phyloP scores from a whole-genome alignment of 1,139 yeast species.

The Sugiyamaella neomexicana region DNA sequence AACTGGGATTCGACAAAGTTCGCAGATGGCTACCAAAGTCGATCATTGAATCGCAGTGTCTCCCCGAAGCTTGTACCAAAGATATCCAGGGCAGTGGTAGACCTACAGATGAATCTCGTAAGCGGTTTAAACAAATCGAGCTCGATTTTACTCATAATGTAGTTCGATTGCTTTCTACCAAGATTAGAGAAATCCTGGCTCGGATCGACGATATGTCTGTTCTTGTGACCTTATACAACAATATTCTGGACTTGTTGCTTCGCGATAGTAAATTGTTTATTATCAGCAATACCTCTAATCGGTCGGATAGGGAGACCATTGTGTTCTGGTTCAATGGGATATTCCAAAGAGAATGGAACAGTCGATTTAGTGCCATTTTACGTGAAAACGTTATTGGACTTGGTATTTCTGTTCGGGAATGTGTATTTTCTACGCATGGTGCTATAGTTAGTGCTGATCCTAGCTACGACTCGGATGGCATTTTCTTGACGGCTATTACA shows the following conservation, averaged over 20 bases:
- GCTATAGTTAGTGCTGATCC: not conserved
- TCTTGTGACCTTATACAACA: constrained; percentile 27
- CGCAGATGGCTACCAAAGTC: constrained; percentile 78
- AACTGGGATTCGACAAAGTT: constrained; percentile 62
- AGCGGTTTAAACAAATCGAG: constrained; percentile 15
- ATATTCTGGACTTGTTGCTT: constrained; percentile 23
- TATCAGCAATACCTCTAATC: not conserved
- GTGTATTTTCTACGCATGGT: not conserved
- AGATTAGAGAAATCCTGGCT: constrained; percentile 23
- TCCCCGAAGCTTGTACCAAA: constrained; percentile 26
- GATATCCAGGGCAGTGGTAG: constrained; percentile 19
- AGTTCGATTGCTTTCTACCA: constrained; percentile 18
- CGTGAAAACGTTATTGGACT: not conserved
- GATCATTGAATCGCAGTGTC: constrained; percentile 64
- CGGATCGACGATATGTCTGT: constrained; percentile 20
- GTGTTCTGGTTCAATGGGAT: constrained; percentile 24
- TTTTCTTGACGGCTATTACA: not conserved
- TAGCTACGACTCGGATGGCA: not conserved
- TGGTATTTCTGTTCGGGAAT: not conserved
- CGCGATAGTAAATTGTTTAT: constrained; percentile 3
- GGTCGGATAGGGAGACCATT: not conserved
- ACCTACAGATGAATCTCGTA: constrained; percentile 20
- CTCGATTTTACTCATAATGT: constrained; percentile 22
- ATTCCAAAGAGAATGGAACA: constrained; percentile 28
- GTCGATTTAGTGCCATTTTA: constrained; percentile 24